Evolutionary conservation across 2,329 filamentous ascomycete species (phyloP).

Genomic region (Cladophialophora exuberans): DNA sequence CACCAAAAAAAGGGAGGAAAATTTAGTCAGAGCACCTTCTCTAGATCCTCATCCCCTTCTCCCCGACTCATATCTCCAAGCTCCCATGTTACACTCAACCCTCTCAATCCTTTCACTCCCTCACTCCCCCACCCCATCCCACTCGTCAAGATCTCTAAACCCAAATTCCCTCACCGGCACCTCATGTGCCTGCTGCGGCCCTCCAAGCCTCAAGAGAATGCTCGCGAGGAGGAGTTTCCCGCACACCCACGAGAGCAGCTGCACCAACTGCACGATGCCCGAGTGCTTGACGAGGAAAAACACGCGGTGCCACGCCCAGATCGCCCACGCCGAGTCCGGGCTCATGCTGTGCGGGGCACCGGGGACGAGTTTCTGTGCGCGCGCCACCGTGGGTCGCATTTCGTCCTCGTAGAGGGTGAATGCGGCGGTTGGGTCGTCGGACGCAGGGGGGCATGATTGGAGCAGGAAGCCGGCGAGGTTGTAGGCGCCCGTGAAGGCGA

Average conservation of each 20-base stretch:
- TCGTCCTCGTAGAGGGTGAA: slow-evolving; percentile 33
- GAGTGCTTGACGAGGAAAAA: slow-evolving; percentile 8
- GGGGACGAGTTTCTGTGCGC: slow-evolving; percentile 35
- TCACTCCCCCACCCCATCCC: slow-evolving; percentile 1
- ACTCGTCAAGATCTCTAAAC: slow-evolving; percentile 29
- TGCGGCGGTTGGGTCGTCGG: slow-evolving; percentile 22
- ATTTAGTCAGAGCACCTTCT: too few species aligned
- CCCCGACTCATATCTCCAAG: too few species aligned
- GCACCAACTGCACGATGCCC: slow-evolving; percentile 22
- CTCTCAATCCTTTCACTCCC: too few species aligned
- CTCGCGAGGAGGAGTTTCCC: background rate
- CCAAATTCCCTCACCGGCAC: slow-evolving; percentile 37
- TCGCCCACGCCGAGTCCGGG: slow-evolving; percentile 32
- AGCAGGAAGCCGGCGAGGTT: slow-evolving; percentile 23
- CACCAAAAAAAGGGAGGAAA: too few species aligned
- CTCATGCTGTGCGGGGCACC: slow-evolving; percentile 23
- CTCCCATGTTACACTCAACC: too few species aligned
- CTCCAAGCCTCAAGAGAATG: slow-evolving; percentile 12
- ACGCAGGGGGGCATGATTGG: too few species aligned
- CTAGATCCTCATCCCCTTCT: too few species aligned
- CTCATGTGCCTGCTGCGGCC: slow-evolving; percentile 31
- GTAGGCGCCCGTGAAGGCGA: slow-evolving; percentile 25
- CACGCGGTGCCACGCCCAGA: slow-evolving; percentile 23
- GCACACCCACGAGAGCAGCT: slow-evolving; percentile 11
- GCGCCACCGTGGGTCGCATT: slow-evolving; percentile 34